Base-by-base conservation (phyloP, 2,329 filamentous ascomycete species). In the Didymella lethalis region DNA sequence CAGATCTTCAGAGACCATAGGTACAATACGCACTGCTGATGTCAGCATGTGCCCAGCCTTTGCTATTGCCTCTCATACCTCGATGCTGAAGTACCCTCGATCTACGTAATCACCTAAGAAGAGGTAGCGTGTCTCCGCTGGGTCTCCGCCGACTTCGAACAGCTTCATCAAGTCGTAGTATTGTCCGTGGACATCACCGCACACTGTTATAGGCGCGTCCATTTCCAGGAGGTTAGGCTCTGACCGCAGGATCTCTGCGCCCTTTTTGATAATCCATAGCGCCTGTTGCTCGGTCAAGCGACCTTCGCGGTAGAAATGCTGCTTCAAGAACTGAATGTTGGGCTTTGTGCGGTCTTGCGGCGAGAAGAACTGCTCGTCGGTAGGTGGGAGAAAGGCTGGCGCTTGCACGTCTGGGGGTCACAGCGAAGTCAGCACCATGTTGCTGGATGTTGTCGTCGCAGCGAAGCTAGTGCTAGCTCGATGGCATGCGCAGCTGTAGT, bases 151-250 rank as follows among this genome's bases (percentile, higher is more conserved):
- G 50, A 99, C 95, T 80, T 99, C 95, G 74, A 99, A 99, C 32
- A 99, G 85, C 84, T 99, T 99, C 95, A 99, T 99, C 75, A 99
- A 81, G 79, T 99, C 95, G 79, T 97, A 99, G 82, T 98, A 99
- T 81, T 99, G 95, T 68, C 95, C 95, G 79, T 99, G 95, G 54
- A 99, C 93, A 75, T 99, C 95, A 76, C 95, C 95, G 74, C 95
- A 99, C 49, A 99, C 95, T 10, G 95, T 99, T 75, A 99, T 99
- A 62, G 95, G 95, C 40, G 95, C 95, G 79, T 99, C 95, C 95
- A 99, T 99, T 84, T 99, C 95, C 68, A 99, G 85, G 65, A 99
- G 84, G 79, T 98, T 99, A 65, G 95, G 94, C 81, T 99, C 95
- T 63, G 89, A 85, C 74, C 90, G 90, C 72, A 99, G 84, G 49